Base-by-base conservation (phyloP, 768 basidiomycete genomes). In the Phanerochaete sordida region DNA sequence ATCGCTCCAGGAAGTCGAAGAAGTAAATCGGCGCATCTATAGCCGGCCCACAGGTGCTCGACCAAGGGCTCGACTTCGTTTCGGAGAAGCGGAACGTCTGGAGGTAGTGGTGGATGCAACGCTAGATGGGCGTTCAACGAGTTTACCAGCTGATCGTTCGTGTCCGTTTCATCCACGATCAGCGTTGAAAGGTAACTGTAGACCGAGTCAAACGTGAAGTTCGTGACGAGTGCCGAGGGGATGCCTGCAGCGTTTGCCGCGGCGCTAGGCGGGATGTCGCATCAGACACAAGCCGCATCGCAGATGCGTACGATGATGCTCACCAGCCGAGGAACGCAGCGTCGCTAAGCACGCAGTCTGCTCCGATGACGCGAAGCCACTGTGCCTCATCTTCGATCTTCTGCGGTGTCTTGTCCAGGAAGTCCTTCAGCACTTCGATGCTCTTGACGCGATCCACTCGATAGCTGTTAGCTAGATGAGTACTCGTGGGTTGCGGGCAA, bases 131-230 rank as follows among this genome's bases (percentile, higher is more conserved):
- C 57, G 12, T 51, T n/a, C 21, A 57, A 24, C 19, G 39, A 30
- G 21, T 31, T 59, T 28, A 26, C 45, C 56, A 21, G 35, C 35
- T 24, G 64, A 15, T 27, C 59, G 52, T 28, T 26, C 3, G 56
- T 23, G 70, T 69, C 24, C 66, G 60, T 57, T 31, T 47, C 55
- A 58, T 86, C 82, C n/a, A 80, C 66, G 33, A 85, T 69, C 3
- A 78, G 70, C 0, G 87, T 84, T 3, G 86, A 81, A 21, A 91
- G 84, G 63, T 85, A 91, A 62, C 87, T 88, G 70, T 87, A 93
- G 13, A 91, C 89, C 1, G 90, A 87, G 72, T 93, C 90, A 70
- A 92, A 93, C 0, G 89, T 87, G 69, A 93, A 93, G 74, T 93
- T 93, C 46, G 89, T 90, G 63, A 91, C 80, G 19, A 93, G 74